Evolutionary conservation across 495 filamentous ascomycete genomes (phyloP).

Genomic region (Amphirosellinia nigrospora): DNA sequence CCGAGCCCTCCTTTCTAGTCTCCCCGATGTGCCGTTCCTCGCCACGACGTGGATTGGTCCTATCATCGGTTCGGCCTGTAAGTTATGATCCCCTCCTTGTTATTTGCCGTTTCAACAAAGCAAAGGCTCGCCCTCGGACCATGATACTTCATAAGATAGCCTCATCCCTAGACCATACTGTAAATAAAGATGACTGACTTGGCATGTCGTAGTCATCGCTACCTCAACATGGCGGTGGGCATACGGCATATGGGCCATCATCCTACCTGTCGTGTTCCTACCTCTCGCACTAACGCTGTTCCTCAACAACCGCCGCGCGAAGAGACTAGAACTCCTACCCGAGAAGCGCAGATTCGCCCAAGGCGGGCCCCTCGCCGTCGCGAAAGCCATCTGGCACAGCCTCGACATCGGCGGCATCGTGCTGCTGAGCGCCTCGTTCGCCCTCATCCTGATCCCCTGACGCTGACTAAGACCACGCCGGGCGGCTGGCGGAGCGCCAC

Average conservation of each 20-base stretch:
- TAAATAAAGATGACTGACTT: background rate
- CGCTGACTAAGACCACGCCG: slow-evolving; percentile 54
- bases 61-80: slow-evolving; percentile 44
- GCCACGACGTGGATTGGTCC: slow-evolving; percentile 63
- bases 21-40: slow-evolving; percentile 66
- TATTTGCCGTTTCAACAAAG: background rate
- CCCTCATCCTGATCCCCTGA: slow-evolving; percentile 69
- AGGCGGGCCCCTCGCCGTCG: slow-evolving; percentile 26
- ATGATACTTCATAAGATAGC: background rate
- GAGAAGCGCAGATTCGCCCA: slow-evolving; percentile 34
- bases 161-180: background rate
- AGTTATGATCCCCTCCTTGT: background rate
- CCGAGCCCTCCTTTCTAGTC: slow-evolving; percentile 65
- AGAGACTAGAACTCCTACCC: slow-evolving; percentile 45
- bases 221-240: slow-evolving; percentile 65
- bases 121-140: background rate
- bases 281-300: slow-evolving; percentile 60
- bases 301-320: slow-evolving; percentile 60
- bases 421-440: slow-evolving; percentile 61
- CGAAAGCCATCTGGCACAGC: slow-evolving; percentile 60
- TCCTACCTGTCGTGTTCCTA: slow-evolving; percentile 59
- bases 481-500: slow-evolving; percentile 57
- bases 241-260: slow-evolving; percentile 64
- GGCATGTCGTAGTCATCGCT: slow-evolving; percentile 40
- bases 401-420: slow-evolving; percentile 66